A percentile compares a stretch with the other conserved stretches of the same genome.
These are phyloP conservation scores for Kingdonia uniflora DNA, from an alignment of 164 flowering plant genomes.

Conservation along the genomic window DNA sequence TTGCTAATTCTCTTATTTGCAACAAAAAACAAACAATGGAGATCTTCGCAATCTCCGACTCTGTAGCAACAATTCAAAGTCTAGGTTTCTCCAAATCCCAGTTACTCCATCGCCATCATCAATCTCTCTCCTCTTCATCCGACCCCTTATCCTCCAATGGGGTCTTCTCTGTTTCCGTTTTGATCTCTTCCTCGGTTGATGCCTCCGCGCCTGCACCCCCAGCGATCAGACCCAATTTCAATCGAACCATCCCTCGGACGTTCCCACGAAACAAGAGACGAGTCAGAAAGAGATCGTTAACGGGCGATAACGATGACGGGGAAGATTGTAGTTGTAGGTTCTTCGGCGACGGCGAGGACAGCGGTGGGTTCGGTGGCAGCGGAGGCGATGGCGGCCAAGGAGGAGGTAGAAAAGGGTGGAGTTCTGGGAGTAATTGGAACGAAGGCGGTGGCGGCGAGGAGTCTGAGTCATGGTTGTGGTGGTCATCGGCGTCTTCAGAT, in stretches of 20 bases:
- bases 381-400: conserved; percentile 22
- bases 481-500: conserved; percentile 52
- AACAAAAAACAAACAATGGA: too few relatives aligned
- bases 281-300: conserved; percentile 22
- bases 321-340: conserved; percentile 10
- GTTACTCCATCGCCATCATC: conserved; percentile 9
- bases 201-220: conserved; percentile 38
- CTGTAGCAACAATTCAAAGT: conserved; percentile 7
- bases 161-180: conserved; percentile 27
- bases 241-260: conserved; percentile 23
- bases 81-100: too few relatives aligned
- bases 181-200: conserved; percentile 25
- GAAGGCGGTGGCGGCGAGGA: conserved; percentile 20
- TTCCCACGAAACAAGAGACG: conserved; percentile 27
- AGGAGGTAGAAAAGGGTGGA: conserved; percentile 52
- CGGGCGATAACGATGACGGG: conserved; percentile 28
- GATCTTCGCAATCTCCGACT: conserved; percentile 20
- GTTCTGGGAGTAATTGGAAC: conserved; percentile 24
- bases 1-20: too few relatives aligned
- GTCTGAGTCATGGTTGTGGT: conserved; percentile 30
- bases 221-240: conserved; percentile 19
- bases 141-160: conserved; percentile 13
- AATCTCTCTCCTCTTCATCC: conserved; percentile 17
- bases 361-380: conserved; percentile 26
- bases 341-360: conserved; percentile 26